A percentile compares a stretch with the other conserved stretches of the same genome.
Conservation (phyloP, 495 filamentous ascomycete species). For the Penicillium lividum region DNA sequence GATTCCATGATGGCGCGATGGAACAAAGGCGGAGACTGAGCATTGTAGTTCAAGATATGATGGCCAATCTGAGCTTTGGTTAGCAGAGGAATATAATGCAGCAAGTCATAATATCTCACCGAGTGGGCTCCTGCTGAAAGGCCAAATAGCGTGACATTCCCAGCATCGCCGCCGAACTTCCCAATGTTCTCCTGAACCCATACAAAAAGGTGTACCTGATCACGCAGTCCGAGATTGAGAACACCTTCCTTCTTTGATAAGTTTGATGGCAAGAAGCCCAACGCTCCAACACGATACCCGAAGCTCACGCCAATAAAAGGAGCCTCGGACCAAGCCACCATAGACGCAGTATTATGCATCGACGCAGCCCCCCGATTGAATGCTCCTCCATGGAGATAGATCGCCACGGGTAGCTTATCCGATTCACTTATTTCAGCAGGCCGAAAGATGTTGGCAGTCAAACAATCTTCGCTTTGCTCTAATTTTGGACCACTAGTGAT, state of each 20-base stretch:
- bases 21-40: constrained; percentile 45
- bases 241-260: constrained; percentile 53
- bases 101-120: constrained; percentile 28
- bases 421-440: constrained; percentile 32
- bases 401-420: constrained; percentile 55
- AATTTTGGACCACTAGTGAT: constrained; percentile 24
- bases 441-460: constrained; percentile 55
- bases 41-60: constrained; percentile 57
- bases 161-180: constrained; percentile 60
- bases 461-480: constrained; percentile 54
- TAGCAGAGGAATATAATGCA: background rate
- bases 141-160: constrained; percentile 65
- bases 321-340: constrained; percentile 56
- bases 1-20: constrained; percentile 65
- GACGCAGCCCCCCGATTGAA: constrained; percentile 40
- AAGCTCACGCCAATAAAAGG: constrained; percentile 62
- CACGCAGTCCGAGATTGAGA: constrained; percentile 63
- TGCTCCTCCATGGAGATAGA: constrained; percentile 51
- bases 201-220: constrained; percentile 58
- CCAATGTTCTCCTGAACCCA: constrained; percentile 64
- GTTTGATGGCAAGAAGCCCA: constrained; percentile 61
- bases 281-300: constrained; percentile 60
- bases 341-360: constrained; percentile 45
- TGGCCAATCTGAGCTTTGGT: constrained; percentile 56
- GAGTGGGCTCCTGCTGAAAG: constrained; percentile 65